A percentile compares a stretch with the other conserved stretches of the same genome.
Conservation (phyloP, 345 rosid genomes). For the Gynandropsis gynandra region DNA sequence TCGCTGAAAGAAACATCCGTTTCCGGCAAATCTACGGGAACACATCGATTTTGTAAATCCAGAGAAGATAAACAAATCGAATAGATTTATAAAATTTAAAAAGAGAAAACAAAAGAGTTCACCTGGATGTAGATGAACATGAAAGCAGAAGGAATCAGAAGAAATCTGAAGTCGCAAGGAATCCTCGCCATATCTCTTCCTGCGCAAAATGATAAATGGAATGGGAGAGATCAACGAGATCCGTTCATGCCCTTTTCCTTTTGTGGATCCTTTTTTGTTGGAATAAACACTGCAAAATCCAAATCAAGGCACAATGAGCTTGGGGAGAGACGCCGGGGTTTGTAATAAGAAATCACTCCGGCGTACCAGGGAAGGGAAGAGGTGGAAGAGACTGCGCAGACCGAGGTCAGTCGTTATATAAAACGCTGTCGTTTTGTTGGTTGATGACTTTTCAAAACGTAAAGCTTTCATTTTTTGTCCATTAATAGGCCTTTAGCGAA, state of each 20-base stretch:
- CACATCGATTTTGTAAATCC: not conserved
- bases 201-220: not conserved
- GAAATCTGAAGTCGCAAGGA: conserved; percentile 64
- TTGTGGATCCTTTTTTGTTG: too few species aligned
- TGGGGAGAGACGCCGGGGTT: not conserved
- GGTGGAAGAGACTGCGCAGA: not conserved
- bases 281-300: not conserved
- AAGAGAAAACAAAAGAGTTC: not conserved
- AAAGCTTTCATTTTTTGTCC: too few species aligned
- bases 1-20: too few species aligned
- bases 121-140: conserved; percentile 88
- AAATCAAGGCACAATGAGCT: not conserved
- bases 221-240: conserved; percentile 5
- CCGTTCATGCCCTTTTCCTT: not conserved
- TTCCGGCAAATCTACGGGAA: too few species aligned
- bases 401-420: not conserved
- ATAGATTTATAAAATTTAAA: not conserved
- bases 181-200: conserved; percentile 35
- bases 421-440: conserved; percentile 13
- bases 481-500: conserved; percentile 1
- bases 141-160: conserved; percentile 66
- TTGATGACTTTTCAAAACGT: not conserved
- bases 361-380: too few species aligned
- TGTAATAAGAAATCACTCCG: too few species aligned
- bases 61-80: not conserved